These are phyloP conservation scores for Aspergillus bombycis DNA, from an alignment of 2,329 filamentous ascomycete genomes.

Conservation along the genomic window DNA sequence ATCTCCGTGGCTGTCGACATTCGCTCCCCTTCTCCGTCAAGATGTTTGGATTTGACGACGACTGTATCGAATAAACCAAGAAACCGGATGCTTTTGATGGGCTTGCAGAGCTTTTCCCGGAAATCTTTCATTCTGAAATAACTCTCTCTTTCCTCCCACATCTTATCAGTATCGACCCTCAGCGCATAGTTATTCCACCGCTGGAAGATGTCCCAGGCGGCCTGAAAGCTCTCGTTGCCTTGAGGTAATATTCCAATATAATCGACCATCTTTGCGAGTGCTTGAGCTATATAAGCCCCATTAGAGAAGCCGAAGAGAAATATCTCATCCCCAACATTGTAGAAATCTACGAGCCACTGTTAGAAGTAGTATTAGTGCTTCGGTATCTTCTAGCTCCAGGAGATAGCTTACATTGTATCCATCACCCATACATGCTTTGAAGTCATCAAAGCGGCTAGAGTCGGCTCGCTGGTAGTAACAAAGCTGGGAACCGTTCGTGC, in stretches of 20 bases:
- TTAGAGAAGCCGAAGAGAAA: conserved; percentile 3
- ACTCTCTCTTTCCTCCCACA: neutral
- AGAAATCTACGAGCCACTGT: neutral
- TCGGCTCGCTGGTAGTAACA: neutral
- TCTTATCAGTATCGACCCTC: neutral
- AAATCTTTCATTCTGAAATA: neutral
- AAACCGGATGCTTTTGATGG: neutral
- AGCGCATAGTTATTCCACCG: neutral
- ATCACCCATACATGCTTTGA: neutral
- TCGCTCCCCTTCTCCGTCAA: neutral
- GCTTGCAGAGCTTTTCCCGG: neutral
- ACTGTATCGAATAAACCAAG: neutral
- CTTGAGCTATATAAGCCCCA: neutral
- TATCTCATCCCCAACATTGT: neutral
- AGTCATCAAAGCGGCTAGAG: neutral
- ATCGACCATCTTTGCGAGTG: neutral
- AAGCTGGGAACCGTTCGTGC: neutral
- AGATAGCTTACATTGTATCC: neutral
- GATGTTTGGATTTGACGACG: neutral
- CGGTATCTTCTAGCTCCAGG: neutral
- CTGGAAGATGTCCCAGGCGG: neutral
- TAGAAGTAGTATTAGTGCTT: neutral
- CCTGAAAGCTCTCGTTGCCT: neutral
- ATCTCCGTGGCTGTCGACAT: neutral
- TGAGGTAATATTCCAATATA: neutral